A percentile compares a stretch with the other conserved stretches of the same genome.
Evolutionary conservation across 352 stramenopile species (phyloP).

Genomic region (Globisporangium carolinianum): DNA sequence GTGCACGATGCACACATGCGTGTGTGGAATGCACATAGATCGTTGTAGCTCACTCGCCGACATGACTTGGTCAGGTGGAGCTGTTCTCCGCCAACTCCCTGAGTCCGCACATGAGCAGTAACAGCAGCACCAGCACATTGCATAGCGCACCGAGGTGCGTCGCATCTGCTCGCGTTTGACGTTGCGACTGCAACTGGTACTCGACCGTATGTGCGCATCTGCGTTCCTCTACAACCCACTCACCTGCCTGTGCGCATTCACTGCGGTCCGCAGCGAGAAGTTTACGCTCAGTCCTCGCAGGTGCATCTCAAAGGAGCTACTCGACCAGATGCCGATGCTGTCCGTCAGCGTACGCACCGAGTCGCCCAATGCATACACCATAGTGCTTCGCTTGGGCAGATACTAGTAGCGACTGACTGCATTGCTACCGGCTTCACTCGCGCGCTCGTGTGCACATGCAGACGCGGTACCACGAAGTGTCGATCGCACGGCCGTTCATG

Average conservation of each 20-base stretch:
- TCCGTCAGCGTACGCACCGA: constrained; percentile 35
- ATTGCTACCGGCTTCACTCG: neutral
- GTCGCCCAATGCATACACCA: neutral
- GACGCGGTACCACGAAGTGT: constrained; percentile 53
- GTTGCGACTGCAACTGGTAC: neutral
- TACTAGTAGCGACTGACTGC: neutral
- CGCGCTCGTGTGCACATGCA: constrained; percentile 7
- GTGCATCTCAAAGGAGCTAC: constrained; percentile 60
- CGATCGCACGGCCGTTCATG: constrained; percentile 43
- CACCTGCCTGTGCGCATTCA: neutral
- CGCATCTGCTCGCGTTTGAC: neutral
- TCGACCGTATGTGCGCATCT: too few species aligned
- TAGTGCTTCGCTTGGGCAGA: neutral
- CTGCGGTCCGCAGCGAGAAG: constrained; percentile 16
- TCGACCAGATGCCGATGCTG: constrained; percentile 64
- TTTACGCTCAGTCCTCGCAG: constrained; percentile 27
- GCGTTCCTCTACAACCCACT: neutral
- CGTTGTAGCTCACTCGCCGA: too few species aligned
- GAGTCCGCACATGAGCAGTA: neutral
- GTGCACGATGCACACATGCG: too few species aligned
- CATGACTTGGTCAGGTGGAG: constrained; percentile 14
- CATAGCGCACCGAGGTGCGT: constrained; percentile 5
- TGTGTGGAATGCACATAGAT: too few species aligned
- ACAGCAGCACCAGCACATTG: constrained; percentile 4
- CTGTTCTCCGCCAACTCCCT: constrained; percentile 17